Conservation (phyloP, 345 rosid species). For the Eucalyptus globulus region DNA sequence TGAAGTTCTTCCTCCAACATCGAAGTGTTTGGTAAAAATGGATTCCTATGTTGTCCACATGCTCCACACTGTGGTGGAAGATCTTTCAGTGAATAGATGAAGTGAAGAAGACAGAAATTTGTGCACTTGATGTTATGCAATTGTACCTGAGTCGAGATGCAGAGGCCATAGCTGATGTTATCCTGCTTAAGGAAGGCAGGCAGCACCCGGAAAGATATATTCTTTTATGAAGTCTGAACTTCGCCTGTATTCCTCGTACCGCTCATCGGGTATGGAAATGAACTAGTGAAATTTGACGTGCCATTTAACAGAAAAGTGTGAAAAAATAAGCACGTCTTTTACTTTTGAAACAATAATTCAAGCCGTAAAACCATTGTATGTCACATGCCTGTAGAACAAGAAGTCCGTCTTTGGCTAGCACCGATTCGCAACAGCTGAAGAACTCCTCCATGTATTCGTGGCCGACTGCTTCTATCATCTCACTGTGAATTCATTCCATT, state of each 20-base stretch:
- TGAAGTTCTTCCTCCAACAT: constrained; percentile 69
- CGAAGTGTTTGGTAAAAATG: constrained; percentile 78
- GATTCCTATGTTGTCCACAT: constrained; percentile 71
- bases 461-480: constrained; percentile 91
- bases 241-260: constrained; percentile 63
- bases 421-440: constrained; percentile 61
- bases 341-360: background rate
- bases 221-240: constrained; percentile 91
- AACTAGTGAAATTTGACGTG: constrained; percentile 21
- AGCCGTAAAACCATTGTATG: background rate
- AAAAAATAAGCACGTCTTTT: background rate
- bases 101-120: background rate
- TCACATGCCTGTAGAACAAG: constrained; percentile 68
- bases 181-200: constrained; percentile 65
- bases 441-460: constrained; percentile 89
- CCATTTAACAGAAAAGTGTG: no score
- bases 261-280: constrained; percentile 75
- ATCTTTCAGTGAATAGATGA: background rate
- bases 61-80: constrained; percentile 52
- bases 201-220: constrained; percentile 84
- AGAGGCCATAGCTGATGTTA: constrained; percentile 71
- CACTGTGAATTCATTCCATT: constrained; percentile 23
- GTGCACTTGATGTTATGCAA: background rate
- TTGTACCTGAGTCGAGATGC: constrained; percentile 70
- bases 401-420: constrained; percentile 62